Percentiles rank a stretch among this genome's conserved stretches.
Evolutionary conservation across 352 stramenopile genomes (phyloP).

Genomic region (Phytopythium mirpurense): DNA sequence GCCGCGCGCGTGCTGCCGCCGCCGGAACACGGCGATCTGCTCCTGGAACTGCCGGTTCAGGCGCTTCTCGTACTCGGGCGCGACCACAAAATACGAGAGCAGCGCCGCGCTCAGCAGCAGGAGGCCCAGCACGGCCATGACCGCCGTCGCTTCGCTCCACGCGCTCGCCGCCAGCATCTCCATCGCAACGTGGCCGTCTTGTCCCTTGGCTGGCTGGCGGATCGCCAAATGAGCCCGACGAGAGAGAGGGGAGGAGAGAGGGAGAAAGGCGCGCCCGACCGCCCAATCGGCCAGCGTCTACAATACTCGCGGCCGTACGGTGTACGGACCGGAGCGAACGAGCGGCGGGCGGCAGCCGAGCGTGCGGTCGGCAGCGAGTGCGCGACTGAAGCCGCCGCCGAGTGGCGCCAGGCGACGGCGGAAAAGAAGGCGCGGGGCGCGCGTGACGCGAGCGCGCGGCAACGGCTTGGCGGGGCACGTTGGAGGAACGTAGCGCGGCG

Average conservation of each 20-base stretch:
- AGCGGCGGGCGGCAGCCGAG: not conserved
- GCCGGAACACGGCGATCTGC: constrained; percentile 14
- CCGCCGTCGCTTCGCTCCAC: not conserved
- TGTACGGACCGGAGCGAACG: too few species aligned
- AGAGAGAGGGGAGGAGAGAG: not conserved
- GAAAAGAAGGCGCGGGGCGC: too few species aligned
- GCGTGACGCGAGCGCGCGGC: not conserved
- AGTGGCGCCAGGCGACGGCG: too few species aligned
- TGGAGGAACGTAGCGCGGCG: too few species aligned
- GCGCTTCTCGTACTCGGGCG: constrained; percentile 69
- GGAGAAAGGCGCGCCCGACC: not conserved
- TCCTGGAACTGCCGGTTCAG: constrained; percentile 54
- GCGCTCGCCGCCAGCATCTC: not conserved
- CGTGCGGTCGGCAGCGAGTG: not conserved
- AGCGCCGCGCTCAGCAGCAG: constrained; percentile 53
- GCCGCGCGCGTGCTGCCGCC: constrained; percentile 29
- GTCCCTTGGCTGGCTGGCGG: too few species aligned
- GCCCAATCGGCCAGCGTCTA: too few species aligned
- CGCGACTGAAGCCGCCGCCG: too few species aligned
- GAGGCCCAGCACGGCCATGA: constrained; percentile 24
- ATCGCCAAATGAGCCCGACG: not conserved
- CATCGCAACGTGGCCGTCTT: not conserved
- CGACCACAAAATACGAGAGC: constrained; percentile 79
- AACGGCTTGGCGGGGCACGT: too few species aligned
- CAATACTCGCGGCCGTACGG: too few species aligned